Percentiles rank a stretch among this genome's conserved stretches.
Evolutionary conservation across 345 rosid genomes (phyloP).

Genomic region (Citrus hindsii): DNA sequence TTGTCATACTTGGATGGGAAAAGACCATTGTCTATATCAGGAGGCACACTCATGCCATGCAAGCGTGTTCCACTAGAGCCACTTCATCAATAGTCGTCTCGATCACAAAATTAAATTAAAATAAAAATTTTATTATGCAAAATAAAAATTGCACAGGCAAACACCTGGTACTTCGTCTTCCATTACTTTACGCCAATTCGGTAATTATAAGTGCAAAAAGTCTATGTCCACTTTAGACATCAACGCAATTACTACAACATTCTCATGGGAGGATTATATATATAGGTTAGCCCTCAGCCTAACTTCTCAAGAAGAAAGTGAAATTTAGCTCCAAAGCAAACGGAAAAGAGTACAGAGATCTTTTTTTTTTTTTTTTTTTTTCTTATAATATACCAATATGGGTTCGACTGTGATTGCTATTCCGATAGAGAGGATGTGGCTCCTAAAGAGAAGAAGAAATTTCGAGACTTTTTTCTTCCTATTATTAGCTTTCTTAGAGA

Average conservation of each 20-base stretch:
- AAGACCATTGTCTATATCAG: slow-evolving; percentile 19
- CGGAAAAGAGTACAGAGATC: not conserved
- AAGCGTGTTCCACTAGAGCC: slow-evolving; percentile 44
- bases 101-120: not conserved
- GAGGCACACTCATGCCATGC: slow-evolving; percentile 27
- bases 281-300: not conserved
- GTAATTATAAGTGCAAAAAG: slow-evolving; percentile 14
- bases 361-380: too few species aligned
- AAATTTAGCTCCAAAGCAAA: not conserved
- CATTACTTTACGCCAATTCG: not conserved
- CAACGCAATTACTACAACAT: not conserved
- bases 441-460: slow-evolving; percentile 11
- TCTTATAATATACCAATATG: slow-evolving; percentile 9
- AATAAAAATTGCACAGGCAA: not conserved
- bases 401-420: slow-evolving; percentile 37
- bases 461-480: not conserved
- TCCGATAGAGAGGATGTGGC: slow-evolving; percentile 21
- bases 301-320: slow-evolving; percentile 1
- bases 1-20: not conserved
- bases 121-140: too few species aligned
- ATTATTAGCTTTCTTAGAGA: slow-evolving; percentile 18
- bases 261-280: slow-evolving; percentile 7
- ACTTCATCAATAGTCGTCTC: not conserved
- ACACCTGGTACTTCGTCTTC: slow-evolving; percentile 7
- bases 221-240: slow-evolving; percentile 22